Conservation (phyloP, 768 basidiomycete genomes). For the Termitomyces sp. region DNA sequence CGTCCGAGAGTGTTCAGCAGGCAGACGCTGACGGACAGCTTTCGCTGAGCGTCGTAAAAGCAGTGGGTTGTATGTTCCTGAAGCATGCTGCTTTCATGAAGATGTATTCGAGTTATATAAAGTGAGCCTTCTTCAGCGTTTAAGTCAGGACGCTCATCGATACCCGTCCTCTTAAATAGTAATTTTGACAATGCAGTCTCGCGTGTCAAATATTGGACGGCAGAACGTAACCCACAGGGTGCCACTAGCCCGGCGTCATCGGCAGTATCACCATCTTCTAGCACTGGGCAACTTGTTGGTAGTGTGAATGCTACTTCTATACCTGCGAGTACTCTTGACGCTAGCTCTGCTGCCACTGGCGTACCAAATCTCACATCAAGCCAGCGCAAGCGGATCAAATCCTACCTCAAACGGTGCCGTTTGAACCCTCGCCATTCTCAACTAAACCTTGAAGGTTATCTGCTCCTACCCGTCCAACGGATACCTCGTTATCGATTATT, state of each 20-base stretch:
- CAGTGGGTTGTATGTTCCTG: constrained; percentile 85
- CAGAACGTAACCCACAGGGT: constrained; percentile 43
- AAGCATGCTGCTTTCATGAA: constrained; percentile 97
- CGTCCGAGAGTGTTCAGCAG: constrained; percentile 38
- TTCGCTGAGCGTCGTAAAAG: constrained; percentile 70
- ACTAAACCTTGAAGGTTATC: constrained; percentile 89
- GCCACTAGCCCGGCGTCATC: constrained; percentile 33
- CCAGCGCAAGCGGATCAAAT: constrained; percentile 85
- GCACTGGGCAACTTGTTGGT: constrained; percentile 61
- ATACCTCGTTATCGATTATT: constrained; percentile 96
- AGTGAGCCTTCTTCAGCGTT: constrained; percentile 50
- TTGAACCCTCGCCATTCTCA: constrained; percentile 90
- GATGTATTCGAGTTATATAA: constrained; percentile 98
- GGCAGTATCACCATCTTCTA: constrained; percentile 55
- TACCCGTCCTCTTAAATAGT: constrained; percentile 36
- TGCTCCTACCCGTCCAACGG: constrained; percentile 92
- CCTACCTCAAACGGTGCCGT: constrained; percentile 87
- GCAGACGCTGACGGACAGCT: constrained; percentile 69
- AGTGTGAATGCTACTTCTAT: constrained; percentile 49
- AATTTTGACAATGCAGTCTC: constrained; percentile 94
- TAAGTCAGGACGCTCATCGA: neutral
- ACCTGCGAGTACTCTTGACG: constrained; percentile 39
- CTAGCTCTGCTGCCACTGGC: constrained; percentile 33
- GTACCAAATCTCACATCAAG: constrained; percentile 63
- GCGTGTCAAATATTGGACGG: constrained; percentile 83